A percentile compares a stretch with the other conserved stretches of the same genome.
Conservation (phyloP, 768 basidiomycete genomes). For the Collybiopsis luxurians region DNA sequence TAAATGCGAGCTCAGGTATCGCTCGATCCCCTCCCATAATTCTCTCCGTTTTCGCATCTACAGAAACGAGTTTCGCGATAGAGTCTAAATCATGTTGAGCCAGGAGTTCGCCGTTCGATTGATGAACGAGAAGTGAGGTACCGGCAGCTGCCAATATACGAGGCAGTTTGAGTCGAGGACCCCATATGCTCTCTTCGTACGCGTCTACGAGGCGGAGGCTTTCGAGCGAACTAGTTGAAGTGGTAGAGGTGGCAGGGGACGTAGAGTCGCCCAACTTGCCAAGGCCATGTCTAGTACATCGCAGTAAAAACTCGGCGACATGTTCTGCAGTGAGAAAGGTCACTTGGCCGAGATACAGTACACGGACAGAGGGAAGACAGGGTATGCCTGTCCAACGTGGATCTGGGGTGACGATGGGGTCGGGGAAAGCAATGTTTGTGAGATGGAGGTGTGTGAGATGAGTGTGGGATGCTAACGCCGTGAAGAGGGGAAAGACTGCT, state of each 20-base stretch:
- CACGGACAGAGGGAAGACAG: slow-evolving; percentile 7
- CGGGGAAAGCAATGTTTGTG: slow-evolving; percentile 32
- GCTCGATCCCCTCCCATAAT: slow-evolving; percentile 10
- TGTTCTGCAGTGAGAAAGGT: slow-evolving; percentile 7
- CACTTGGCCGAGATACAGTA: slow-evolving; percentile 6
- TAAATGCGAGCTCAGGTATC: background rate
- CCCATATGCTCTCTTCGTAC: slow-evolving; percentile 49
- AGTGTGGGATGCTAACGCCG: slow-evolving; percentile 29
- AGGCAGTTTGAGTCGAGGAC: slow-evolving; percentile 13
- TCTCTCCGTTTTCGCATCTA: slow-evolving; percentile 8
- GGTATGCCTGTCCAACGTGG: background rate
- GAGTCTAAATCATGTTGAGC: too few relatives aligned
- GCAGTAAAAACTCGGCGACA: slow-evolving; percentile 2
- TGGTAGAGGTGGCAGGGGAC: background rate
- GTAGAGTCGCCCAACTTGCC: too few relatives aligned
- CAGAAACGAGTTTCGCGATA: slow-evolving; percentile 1
- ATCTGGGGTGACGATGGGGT: background rate
- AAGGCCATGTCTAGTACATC: too few relatives aligned
- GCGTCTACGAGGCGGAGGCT: slow-evolving; percentile 34
- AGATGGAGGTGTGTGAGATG: slow-evolving; percentile 36
- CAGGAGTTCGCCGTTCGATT: too few relatives aligned
- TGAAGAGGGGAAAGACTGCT: slow-evolving; percentile 21
- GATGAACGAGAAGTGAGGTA: background rate
- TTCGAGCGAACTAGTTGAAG: background rate
- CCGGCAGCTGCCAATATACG: slow-evolving; percentile 3